phyloP scores from a whole-genome alignment of 2,329 filamentous ascomycete genomes.

The Trichoderma semiorbis region DNA sequence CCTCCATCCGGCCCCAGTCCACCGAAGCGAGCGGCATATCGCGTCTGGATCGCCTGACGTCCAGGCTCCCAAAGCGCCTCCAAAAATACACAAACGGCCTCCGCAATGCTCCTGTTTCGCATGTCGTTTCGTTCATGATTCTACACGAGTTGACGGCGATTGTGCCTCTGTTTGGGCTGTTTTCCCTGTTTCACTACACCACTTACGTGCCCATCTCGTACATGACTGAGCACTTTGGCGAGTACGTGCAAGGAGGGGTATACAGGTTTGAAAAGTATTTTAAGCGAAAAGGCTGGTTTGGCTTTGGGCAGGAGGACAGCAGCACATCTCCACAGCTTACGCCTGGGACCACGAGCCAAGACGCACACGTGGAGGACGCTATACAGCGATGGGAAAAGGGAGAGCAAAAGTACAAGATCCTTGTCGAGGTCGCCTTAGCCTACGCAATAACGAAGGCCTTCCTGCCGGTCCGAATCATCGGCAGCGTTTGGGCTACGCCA shows the following conservation, averaged over 20 bases:
- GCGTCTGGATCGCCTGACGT: constrained; percentile 45
- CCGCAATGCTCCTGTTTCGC: constrained; percentile 72
- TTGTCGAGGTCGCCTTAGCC: constrained; percentile 74
- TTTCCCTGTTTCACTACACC: constrained; percentile 75
- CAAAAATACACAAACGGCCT: constrained; percentile 68
- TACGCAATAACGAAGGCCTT: constrained; percentile 88
- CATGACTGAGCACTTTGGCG: constrained; percentile 48
- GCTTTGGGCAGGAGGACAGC: constrained; percentile 43
- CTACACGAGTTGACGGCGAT: constrained; percentile 91
- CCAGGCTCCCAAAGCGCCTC: constrained; percentile 61
- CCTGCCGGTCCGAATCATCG: constrained; percentile 69
- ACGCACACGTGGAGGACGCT: constrained; percentile 26
- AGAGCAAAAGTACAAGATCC: constrained; percentile 52
- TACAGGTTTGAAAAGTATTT: constrained; percentile 75
- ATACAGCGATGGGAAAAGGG: constrained; percentile 37
- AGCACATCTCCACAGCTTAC: constrained; percentile 20
- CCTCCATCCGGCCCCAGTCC: constrained; percentile 25
- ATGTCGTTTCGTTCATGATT: constrained; percentile 81
- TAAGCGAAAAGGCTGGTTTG: constrained; percentile 76
- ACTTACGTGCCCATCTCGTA: constrained; percentile 64
- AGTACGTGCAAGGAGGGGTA: constrained; percentile 59
- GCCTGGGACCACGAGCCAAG: constrained; percentile 19
- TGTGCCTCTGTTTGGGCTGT: constrained; percentile 71
- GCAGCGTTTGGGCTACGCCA: constrained; percentile 85
- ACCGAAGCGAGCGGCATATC: constrained; percentile 27